phyloP scores from a whole-genome alignment of 2,329 filamentous ascomycete species.

The Fusarium sp. region DNA sequence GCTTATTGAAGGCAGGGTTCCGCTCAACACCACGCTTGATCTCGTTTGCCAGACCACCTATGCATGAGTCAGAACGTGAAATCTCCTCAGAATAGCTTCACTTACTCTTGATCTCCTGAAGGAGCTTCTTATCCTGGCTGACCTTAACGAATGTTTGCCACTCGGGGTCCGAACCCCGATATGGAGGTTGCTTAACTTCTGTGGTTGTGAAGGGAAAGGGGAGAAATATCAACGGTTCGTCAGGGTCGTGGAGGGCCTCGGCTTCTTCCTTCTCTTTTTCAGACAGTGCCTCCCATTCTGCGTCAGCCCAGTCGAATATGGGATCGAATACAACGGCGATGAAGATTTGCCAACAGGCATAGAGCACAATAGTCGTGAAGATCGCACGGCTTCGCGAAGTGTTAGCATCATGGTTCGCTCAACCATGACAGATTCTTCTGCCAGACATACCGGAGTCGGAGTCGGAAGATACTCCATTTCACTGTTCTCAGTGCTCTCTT shows the following conservation, averaged over 20 bases:
- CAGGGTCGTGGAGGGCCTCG: slow-evolving; percentile 53
- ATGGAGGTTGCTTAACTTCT: slow-evolving; percentile 58
- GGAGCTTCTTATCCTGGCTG: slow-evolving; percentile 60
- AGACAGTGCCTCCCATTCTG: slow-evolving; percentile 53
- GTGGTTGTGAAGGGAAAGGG: slow-evolving; percentile 69
- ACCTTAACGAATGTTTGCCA: slow-evolving; percentile 69
- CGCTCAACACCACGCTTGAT: slow-evolving; percentile 51
- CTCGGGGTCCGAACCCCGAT: slow-evolving; percentile 68
- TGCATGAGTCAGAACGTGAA: slow-evolving; percentile 19
- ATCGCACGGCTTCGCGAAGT: slow-evolving; percentile 37
- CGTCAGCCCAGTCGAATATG: slow-evolving; percentile 54
- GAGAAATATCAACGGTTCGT: slow-evolving; percentile 62
- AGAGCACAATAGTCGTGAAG: slow-evolving; percentile 46
- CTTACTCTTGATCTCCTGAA: slow-evolving; percentile 59
- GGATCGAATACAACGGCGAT: slow-evolving; percentile 57
- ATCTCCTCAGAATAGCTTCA: not conserved
- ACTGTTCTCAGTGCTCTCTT: slow-evolving; percentile 36
- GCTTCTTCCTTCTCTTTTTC: slow-evolving; percentile 55
- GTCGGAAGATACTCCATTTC: slow-evolving; percentile 26
- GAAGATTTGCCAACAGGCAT: slow-evolving; percentile 56
- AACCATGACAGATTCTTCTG: not conserved
- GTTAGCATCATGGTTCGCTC: slow-evolving; percentile 15
- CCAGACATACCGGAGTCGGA: slow-evolving; percentile 43
- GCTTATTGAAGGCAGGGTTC: slow-evolving; percentile 52
- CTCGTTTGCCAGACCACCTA: slow-evolving; percentile 47